Evolutionary conservation across 176 grass and related monocot species (phyloP).

Genomic region (Eleusine indica): DNA sequence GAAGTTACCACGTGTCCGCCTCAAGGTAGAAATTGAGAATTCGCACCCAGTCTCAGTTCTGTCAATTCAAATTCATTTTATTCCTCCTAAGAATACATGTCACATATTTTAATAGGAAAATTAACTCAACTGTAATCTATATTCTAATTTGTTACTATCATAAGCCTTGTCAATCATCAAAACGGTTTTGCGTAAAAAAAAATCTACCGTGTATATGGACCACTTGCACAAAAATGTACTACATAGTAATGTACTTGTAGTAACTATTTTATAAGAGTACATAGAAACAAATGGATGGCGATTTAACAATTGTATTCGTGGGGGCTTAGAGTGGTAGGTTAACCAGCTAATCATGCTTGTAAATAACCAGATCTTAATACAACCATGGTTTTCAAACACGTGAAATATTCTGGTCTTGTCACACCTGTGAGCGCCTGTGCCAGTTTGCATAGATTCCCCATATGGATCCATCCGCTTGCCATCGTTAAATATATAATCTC

Average conservation of each 20-base stretch:
- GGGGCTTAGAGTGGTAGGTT: neutral
- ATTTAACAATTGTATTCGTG: neutral
- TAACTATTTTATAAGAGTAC: neutral
- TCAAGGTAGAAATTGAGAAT: neutral
- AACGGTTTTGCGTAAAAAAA: neutral
- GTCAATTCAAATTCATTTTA: neutral
- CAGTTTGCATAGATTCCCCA: constrained; percentile 18
- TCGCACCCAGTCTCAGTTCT: neutral
- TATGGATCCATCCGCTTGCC: neutral
- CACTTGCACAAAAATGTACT: neutral
- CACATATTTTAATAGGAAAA: too few species aligned
- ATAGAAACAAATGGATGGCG: neutral
- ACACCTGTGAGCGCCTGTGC: neutral
- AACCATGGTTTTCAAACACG: neutral
- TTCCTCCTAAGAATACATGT: too few species aligned
- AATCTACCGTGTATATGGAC: neutral
- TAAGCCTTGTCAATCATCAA: neutral
- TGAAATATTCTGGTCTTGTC: neutral
- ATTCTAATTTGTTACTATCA: neutral
- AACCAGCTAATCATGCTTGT: neutral
- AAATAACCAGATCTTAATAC: neutral
- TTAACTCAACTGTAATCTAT: neutral
- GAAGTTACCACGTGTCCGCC: neutral
- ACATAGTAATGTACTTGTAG: too few species aligned
- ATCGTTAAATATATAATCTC: constrained; percentile 2